Conservation (phyloP, 164 flowering plant species). For the Santalum album region DNA sequence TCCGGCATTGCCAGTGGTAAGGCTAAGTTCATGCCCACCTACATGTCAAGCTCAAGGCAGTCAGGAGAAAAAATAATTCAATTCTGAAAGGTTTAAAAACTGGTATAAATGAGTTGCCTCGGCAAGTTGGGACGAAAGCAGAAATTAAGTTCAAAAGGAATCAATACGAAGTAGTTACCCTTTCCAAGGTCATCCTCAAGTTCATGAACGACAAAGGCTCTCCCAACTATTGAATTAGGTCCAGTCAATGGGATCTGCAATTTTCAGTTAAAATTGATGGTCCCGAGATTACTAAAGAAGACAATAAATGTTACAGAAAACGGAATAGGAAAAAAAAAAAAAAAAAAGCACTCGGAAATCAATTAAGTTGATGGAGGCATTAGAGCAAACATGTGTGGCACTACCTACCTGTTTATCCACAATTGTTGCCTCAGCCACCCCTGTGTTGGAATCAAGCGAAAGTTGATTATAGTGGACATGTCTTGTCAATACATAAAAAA, state of each 20-base stretch:
- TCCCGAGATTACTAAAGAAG: neutral
- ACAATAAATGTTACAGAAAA: neutral
- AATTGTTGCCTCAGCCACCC: constrained; percentile 90
- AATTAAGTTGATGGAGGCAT: too few species aligned
- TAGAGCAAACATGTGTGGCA: neutral
- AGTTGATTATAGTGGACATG: too few species aligned
- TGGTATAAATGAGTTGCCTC: neutral
- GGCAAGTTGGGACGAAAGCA: neutral
- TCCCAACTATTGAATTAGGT: constrained; percentile 74
- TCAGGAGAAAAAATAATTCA: neutral
- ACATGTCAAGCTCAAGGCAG: constrained; percentile 8
- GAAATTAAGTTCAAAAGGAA: neutral
- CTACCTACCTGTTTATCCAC: constrained; percentile 79
- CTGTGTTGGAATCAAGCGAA: constrained; percentile 27
- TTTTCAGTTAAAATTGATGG: constrained; percentile 4
- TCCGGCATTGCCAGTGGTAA: constrained; percentile 89
- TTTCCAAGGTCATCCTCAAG: constrained; percentile 97
- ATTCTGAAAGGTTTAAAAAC: neutral
- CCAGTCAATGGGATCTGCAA: constrained; percentile 81
- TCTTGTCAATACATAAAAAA: too few species aligned
- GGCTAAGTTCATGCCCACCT: constrained; percentile 97
- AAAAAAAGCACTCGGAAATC: too few species aligned
- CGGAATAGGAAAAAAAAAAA: too few species aligned
- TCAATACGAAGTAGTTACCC: constrained; percentile 36
- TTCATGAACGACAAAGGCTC: constrained; percentile 94